Evolutionary conservation across 495 filamentous ascomycete genomes (phyloP).

Genomic region (Xylaria palmicola): DNA sequence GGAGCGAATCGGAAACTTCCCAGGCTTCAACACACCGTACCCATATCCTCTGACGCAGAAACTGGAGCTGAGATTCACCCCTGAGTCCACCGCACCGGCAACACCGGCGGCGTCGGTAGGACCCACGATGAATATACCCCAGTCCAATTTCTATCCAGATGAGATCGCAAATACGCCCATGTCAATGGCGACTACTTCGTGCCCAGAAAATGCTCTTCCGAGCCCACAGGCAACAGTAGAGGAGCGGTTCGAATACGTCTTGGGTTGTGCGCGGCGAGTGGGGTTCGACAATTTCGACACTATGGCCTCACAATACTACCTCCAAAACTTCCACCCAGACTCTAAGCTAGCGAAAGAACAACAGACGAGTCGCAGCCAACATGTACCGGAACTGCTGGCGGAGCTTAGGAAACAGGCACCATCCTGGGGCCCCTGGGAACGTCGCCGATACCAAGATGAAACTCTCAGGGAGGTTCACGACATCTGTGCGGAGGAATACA

Average conservation of each 20-base stretch:
- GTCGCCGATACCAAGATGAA: not conserved
- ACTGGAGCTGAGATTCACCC: not conserved
- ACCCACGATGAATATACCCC: not conserved
- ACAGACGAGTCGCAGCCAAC: not conserved
- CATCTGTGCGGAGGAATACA: not conserved
- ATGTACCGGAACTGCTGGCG: not conserved
- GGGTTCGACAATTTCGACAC: slow-evolving; percentile 8
- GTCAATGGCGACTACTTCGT: not conserved
- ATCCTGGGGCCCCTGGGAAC: not conserved
- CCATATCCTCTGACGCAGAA: not conserved
- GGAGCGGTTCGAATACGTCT: slow-evolving; percentile 1
- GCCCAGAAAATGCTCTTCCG: not conserved
- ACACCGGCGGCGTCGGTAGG: not conserved
- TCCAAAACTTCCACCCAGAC: not conserved
- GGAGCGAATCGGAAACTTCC: not conserved
- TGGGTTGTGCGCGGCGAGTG: not conserved
- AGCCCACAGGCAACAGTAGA: not conserved
- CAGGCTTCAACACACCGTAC: not conserved
- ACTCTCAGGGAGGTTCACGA: not conserved
- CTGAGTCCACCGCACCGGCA: too few relatives aligned
- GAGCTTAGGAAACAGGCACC: not conserved
- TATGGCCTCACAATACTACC: slow-evolving; percentile 4
- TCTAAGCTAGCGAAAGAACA: not conserved
- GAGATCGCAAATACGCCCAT: not conserved
- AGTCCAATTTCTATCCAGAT: not conserved